These are phyloP conservation scores for Fusarium lyarnte DNA, from an alignment of 2,329 filamentous ascomycete species.

Conservation along the genomic window DNA sequence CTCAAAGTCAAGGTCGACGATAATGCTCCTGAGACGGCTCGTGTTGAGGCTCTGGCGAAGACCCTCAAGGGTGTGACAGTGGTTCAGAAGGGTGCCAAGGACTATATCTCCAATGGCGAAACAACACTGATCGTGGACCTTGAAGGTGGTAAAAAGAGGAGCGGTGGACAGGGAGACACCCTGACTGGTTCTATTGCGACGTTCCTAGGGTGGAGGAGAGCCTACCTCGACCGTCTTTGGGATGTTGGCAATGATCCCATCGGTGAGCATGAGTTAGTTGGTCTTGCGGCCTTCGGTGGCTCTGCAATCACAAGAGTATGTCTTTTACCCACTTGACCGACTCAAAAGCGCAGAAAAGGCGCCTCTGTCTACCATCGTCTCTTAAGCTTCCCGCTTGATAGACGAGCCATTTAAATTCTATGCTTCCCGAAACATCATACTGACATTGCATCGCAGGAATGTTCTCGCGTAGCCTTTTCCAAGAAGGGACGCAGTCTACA, in stretches of 20 bases:
- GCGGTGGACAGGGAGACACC: slow-evolving; percentile 95
- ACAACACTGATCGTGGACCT: slow-evolving; percentile 81
- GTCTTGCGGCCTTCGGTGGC: slow-evolving; percentile 86
- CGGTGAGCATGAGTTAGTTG: slow-evolving; percentile 68
- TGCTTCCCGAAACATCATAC: neutral
- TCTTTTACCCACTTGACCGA: neutral
- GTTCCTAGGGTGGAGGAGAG: slow-evolving; percentile 86
- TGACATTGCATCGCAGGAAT: slow-evolving; percentile 63
- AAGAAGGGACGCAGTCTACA: slow-evolving; percentile 89
- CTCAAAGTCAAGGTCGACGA: slow-evolving; percentile 70
- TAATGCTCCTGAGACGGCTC: slow-evolving; percentile 51
- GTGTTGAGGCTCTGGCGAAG: slow-evolving; percentile 73
- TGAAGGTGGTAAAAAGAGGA: slow-evolving; percentile 85
- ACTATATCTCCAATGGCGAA: slow-evolving; percentile 84
- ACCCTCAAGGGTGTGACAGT: slow-evolving; percentile 89
- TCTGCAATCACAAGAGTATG: slow-evolving; percentile 84
- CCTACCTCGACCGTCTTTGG: slow-evolving; percentile 88
- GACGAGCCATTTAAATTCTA: neutral
- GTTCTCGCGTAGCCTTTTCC: slow-evolving; percentile 84
- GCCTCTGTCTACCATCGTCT: neutral
- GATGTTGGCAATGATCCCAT: slow-evolving; percentile 60
- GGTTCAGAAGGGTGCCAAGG: slow-evolving; percentile 85
- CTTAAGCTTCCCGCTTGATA: neutral
- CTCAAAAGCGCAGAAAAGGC: neutral
- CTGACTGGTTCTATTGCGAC: slow-evolving; percentile 90